phyloP scores from a whole-genome alignment of 108 stramenopile species.

The Poteriospumella lacustris region DNA sequence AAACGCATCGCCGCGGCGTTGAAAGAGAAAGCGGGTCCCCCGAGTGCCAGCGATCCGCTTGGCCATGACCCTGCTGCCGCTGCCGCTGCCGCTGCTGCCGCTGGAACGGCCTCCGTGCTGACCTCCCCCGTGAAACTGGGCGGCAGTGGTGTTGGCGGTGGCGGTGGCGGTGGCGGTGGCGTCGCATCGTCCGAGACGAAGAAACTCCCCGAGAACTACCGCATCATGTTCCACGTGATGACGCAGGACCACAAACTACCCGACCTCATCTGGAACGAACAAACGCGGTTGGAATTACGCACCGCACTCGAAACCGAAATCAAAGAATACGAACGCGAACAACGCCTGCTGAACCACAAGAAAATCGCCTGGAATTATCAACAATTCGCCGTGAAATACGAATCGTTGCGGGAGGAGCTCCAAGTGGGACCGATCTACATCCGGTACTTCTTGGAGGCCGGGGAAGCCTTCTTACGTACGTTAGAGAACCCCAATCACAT shows the following conservation, averaged over 20 bases:
- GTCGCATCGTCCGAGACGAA: not conserved
- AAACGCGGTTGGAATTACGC: constrained; percentile 66
- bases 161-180: constrained; percentile 33
- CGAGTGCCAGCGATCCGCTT: not conserved
- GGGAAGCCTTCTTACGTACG: constrained; percentile 61
- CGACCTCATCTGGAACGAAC: constrained; percentile 74
- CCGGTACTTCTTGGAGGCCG: constrained; percentile 66
- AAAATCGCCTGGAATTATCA: constrained; percentile 73
- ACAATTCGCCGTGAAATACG: constrained; percentile 68
- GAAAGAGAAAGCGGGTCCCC: not conserved
- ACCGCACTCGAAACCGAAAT: constrained; percentile 67
- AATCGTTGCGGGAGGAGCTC: constrained; percentile 61
- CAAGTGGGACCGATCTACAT: constrained; percentile 69
- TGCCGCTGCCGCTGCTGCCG: not conserved
- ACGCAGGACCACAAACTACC: constrained; percentile 65
- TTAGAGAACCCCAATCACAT: constrained; percentile 63
- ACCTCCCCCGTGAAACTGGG: not conserved
- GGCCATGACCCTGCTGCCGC: not conserved
- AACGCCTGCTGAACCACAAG: constrained; percentile 53
- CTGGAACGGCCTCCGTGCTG: not conserved
- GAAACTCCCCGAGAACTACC: constrained; percentile 42
- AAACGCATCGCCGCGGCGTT: constrained; percentile 19
- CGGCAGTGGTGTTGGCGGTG: not conserved
- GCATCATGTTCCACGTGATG: constrained; percentile 63
- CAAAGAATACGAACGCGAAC: constrained; percentile 54